Percentiles rank a stretch among this genome's conserved stretches.
Conservation (phyloP, 1,139 yeast species). For the Pichia sp. region DNA sequence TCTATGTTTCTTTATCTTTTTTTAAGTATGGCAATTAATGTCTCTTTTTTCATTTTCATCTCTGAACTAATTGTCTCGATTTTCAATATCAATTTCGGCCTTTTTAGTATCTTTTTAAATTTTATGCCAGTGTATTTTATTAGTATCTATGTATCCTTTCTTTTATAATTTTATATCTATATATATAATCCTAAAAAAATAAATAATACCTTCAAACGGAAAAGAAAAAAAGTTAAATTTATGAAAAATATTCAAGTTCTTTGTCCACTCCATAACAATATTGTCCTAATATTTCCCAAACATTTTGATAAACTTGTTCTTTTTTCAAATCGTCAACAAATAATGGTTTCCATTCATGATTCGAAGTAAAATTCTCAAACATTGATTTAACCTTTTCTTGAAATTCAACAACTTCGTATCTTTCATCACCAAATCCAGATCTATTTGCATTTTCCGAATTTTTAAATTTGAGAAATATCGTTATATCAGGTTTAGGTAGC, state of each 20-base stretch:
- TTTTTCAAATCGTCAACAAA: slow-evolving; percentile 58
- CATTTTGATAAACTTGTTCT: slow-evolving; percentile 43
- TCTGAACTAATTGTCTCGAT: slow-evolving; percentile 1
- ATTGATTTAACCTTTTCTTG: slow-evolving; percentile 61
- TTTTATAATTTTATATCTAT: slow-evolving; percentile 3
- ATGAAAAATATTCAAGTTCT: slow-evolving; percentile 13
- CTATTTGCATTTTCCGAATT: slow-evolving; percentile 39
- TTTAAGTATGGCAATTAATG: too few relatives aligned
- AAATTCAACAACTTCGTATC: slow-evolving; percentile 73
- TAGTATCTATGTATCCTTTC: slow-evolving; percentile 11
- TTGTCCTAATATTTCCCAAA: slow-evolving; percentile 25
- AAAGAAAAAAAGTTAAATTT: background rate
- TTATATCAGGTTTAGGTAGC: slow-evolving; percentile 79
- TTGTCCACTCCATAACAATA: slow-evolving; percentile 13
- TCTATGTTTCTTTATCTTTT: too few relatives aligned
- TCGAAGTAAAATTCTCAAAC: slow-evolving; percentile 45
- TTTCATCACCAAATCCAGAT: slow-evolving; percentile 85
- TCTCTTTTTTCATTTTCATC: background rate
- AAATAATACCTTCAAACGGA: slow-evolving; percentile 5
- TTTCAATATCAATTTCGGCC: background rate
- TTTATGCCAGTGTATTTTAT: slow-evolving; percentile 15
- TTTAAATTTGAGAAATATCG: slow-evolving; percentile 64
- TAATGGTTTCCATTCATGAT: slow-evolving; percentile 37
- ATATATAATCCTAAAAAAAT: background rate
- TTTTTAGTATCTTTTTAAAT: background rate